Evolutionary conservation across 2,329 filamentous ascomycete species (phyloP).

Genomic region (Rhynchosporium agropyri): DNA sequence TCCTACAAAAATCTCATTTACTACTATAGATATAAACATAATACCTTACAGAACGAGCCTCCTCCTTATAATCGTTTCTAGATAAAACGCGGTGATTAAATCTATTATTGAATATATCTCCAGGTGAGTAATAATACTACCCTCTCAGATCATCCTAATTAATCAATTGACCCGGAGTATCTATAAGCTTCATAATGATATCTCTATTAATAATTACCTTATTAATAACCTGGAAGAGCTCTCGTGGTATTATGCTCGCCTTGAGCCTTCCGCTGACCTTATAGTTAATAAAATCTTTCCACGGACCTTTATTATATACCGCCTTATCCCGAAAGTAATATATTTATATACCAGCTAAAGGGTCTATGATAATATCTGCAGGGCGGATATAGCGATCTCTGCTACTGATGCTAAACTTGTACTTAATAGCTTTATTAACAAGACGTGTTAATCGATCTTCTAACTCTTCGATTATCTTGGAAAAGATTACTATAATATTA

Average conservation of each 20-base stretch:
- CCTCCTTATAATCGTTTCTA: no score
- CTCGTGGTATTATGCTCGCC: not conserved
- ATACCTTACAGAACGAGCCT: no score
- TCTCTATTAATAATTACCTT: slow-evolving; percentile 8
- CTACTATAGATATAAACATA: no score
- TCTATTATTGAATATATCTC: slow-evolving; percentile 3
- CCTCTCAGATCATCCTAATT: not conserved
- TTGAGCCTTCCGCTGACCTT: not conserved
- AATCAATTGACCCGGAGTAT: slow-evolving; percentile 5
- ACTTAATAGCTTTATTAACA: slow-evolving; percentile 8
- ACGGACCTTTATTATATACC: not conserved
- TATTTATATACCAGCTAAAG: not conserved
- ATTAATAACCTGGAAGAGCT: not conserved
- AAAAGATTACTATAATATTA: not conserved
- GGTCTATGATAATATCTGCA: not conserved
- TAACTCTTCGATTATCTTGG: not conserved
- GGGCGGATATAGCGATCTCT: not conserved
- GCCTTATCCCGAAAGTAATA: not conserved
- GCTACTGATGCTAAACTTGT: slow-evolving; percentile 1
- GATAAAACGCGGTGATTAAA: not conserved
- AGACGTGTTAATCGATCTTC: slow-evolving; percentile 1
- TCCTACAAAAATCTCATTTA: no score
- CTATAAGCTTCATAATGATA: slow-evolving; percentile 6
- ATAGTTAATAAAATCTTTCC: slow-evolving; percentile 4
- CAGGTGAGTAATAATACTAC: not conserved